Base-by-base conservation (phyloP, 2,329 filamentous ascomycete species). In the Anthostomella pinea region DNA sequence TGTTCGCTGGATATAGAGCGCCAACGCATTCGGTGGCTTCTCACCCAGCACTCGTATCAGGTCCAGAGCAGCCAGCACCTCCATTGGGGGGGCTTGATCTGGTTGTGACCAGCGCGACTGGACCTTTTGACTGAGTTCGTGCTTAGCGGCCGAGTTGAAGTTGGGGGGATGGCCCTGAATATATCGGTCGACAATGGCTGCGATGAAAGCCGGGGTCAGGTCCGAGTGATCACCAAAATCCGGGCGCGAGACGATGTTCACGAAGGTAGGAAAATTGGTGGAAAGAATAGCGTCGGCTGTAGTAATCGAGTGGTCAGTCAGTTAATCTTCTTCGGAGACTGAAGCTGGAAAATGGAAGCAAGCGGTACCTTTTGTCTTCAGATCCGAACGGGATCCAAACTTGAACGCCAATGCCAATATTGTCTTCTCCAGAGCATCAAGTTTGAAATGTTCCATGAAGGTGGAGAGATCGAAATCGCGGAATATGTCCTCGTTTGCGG, bases 381-480 rank as follows among this genome's bases (percentile, higher is more conserved):
- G 68, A 60, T 96, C 90, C 39, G 81, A 68, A 53, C 87, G 88
- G 25, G 78, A 78, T n/a, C 83, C 82, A 44, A 82, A 77, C 64
- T 91, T 94, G 64, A 95, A 95, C 4, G 91, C 88, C 39, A 96
- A 72, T 32, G 88, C 87, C 46, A 98, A 74, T 44, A 94, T 78
- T 25, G 87, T 87, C 71, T 95, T 95, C 56, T 89, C 81, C 30
- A 96, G 65, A 8, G 88, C 81, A 66, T 96, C 90, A 35, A 96
- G 75, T 60, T 90, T 89, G 71, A 98, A 98, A 63, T 97, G 90
- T 47, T 95, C 86, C 73, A 97, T 83, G 60, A 98, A 97, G 2
- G 85, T 87, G 3, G 87, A 85, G n/a, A 98, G 76, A 59, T 98
- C 91, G 55, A 98, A 96, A 59, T 97, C 91, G 39, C 89, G 85